Evolutionary conservation across 1,284 basidiomycete species (phyloP).

Genomic region (Tilletia indica): DNA sequence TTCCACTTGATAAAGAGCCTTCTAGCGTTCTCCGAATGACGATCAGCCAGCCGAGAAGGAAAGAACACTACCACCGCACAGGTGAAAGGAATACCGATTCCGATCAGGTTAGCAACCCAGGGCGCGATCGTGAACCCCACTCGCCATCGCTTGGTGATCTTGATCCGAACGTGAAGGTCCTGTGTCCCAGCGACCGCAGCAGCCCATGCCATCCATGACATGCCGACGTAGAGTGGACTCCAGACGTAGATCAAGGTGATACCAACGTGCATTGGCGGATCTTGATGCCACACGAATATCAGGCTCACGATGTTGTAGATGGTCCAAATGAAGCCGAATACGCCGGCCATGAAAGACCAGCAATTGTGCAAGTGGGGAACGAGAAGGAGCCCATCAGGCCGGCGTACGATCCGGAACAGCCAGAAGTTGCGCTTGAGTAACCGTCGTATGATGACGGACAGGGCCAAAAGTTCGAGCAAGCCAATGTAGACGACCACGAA

Average conservation of each 20-base stretch:
- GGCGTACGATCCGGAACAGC: constrained; percentile 3
- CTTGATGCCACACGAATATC: background rate
- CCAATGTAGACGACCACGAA: constrained; percentile 1
- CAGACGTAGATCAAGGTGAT: background rate
- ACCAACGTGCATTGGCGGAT: background rate
- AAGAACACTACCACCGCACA: no score
- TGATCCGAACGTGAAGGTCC: background rate
- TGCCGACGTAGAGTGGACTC: background rate
- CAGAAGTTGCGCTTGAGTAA: background rate
- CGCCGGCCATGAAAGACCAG: background rate
- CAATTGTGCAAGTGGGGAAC: constrained; percentile 10
- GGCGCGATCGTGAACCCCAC: background rate
- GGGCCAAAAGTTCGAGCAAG: background rate
- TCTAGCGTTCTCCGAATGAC: no score
- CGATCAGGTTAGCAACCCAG: no score
- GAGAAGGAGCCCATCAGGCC: background rate
- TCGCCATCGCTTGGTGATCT: background rate
- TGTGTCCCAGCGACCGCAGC: constrained; percentile 4
- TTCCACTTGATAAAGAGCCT: no score
- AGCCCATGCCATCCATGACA: constrained; percentile 3
- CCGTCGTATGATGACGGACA: background rate
- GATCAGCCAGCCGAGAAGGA: no score
- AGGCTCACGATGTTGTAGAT: background rate
- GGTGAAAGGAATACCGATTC: no score
- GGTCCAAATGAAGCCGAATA: background rate